Conservation (phyloP, 164 flowering plant genomes). For the Litsea cubeba region DNA sequence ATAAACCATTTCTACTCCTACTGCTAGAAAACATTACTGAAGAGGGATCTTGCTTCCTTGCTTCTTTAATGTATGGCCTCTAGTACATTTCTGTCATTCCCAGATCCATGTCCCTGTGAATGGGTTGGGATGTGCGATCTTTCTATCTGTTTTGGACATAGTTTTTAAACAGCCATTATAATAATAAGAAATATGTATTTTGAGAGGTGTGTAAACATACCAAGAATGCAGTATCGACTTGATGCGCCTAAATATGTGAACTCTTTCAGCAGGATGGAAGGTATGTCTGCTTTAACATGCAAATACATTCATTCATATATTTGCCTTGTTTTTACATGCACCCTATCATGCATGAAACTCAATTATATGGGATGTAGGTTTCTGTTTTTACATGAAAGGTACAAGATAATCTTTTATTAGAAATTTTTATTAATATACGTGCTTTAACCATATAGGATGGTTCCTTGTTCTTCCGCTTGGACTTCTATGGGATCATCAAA, state of each 20-base stretch:
- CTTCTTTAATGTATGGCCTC: neutral
- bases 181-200: neutral
- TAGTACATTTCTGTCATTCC: conserved; percentile 3
- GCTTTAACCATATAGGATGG: too few species aligned
- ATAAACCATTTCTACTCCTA: conserved; percentile 21
- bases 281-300: too few species aligned
- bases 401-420: too few species aligned
- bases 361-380: too few species aligned
- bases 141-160: conserved; percentile 15
- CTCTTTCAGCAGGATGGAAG: neutral
- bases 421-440: too few species aligned
- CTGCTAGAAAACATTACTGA: conserved; percentile 9
- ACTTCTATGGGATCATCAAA: too few species aligned
- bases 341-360: too few species aligned
- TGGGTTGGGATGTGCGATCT: conserved; percentile 12
- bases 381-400: too few species aligned
- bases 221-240: neutral
- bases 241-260: neutral
- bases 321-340: too few species aligned
- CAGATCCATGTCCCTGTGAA: conserved; percentile 5
- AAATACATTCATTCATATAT: too few species aligned
- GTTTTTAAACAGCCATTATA: neutral
- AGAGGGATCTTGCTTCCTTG: conserved; percentile 10
- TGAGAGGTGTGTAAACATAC: neutral
- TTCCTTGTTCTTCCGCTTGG: too few species aligned